Evolutionary conservation across 2,329 filamentous ascomycete genomes (phyloP).

Genomic region (Diaporthe amygdali): DNA sequence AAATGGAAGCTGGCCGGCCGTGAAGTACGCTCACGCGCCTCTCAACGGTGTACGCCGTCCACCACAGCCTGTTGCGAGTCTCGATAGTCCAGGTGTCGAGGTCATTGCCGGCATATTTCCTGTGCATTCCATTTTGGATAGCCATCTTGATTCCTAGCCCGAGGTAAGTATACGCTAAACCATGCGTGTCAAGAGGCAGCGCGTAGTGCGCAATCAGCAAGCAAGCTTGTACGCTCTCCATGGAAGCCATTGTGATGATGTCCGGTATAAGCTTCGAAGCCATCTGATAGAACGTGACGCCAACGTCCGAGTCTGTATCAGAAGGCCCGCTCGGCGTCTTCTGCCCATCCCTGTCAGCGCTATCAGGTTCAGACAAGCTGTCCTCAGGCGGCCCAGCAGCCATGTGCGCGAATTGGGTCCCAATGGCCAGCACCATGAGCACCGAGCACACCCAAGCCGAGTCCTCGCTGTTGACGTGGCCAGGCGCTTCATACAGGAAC

Average conservation of each 20-base stretch:
- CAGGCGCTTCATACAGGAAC: conserved; percentile 45
- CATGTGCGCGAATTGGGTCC: conserved; percentile 56
- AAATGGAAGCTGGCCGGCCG: conserved; percentile 59
- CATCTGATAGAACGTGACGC: conserved; percentile 61
- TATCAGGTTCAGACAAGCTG: conserved; percentile 35
- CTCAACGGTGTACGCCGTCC: conserved; percentile 62
- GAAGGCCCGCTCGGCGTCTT: conserved; percentile 26
- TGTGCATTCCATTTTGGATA: conserved; percentile 66
- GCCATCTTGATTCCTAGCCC: conserved; percentile 61
- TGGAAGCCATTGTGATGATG: conserved; percentile 59
- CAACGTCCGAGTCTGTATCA: conserved; percentile 53
- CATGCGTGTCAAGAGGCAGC: conserved; percentile 60
- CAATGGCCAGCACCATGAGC: conserved; percentile 53
- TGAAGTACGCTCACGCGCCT: conserved; percentile 62
- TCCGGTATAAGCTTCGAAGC: conserved; percentile 60
- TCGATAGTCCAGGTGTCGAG: conserved; percentile 55
- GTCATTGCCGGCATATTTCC: conserved; percentile 52
- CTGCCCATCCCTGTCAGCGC: conserved; percentile 54
- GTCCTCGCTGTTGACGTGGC: conserved; percentile 43
- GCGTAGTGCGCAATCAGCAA: conserved; percentile 61
- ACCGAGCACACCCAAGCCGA: conserved; percentile 50
- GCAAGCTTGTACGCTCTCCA: conserved; percentile 64
- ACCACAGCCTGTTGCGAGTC: conserved; percentile 61
- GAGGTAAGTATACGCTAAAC: conserved; percentile 61
- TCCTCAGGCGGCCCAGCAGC: conserved; percentile 35